Evolutionary conservation across 108 stramenopile species (phyloP).

Genomic region (Nitzschia palea): DNA sequence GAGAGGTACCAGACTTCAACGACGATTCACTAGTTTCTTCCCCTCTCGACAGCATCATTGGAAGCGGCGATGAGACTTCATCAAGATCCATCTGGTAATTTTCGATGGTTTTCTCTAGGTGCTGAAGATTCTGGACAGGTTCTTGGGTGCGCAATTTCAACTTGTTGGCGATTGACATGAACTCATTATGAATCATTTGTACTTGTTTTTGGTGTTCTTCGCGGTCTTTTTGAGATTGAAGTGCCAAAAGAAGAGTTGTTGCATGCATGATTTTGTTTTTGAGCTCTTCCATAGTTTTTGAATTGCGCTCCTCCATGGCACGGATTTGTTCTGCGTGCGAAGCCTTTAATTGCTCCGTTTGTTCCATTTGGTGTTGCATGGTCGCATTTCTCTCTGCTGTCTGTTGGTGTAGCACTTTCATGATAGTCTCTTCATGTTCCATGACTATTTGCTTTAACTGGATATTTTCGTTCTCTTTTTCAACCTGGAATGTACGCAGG

Average conservation of each 20-base stretch:
- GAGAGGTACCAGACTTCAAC: too few relatives aligned
- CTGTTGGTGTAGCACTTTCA: background rate
- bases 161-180: background rate
- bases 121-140: too few relatives aligned
- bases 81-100: too few relatives aligned
- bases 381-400: background rate
- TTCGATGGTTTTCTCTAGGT: too few relatives aligned
- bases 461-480: background rate
- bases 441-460: background rate
- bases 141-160: too few relatives aligned
- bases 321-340: constrained; percentile 1
- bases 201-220: background rate
- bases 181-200: background rate
- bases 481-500: background rate
- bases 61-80: too few relatives aligned
- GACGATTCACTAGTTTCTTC: too few relatives aligned
- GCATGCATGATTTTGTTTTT: background rate
- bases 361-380: background rate
- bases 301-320: background rate
- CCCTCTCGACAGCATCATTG: too few relatives aligned
- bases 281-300: background rate
- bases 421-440: background rate
- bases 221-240: background rate
- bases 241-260: background rate
- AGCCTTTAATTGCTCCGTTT: background rate